These are phyloP conservation scores for Plasmodium relictum DNA, from an alignment of 169 alveolate species.

Conservation along the genomic window DNA sequence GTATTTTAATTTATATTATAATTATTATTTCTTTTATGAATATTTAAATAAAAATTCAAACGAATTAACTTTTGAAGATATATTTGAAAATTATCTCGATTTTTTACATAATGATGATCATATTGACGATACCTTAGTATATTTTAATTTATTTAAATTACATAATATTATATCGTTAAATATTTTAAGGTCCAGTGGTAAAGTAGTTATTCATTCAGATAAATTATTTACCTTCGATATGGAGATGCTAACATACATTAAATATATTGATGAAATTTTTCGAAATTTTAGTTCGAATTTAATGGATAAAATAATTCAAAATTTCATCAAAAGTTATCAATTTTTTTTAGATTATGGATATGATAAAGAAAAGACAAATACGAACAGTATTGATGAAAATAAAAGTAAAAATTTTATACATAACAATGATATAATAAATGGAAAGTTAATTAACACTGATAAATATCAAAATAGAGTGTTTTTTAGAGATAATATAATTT, in stretches of 20 bases:
- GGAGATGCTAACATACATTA: conserved; percentile 51
- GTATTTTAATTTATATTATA: conserved; percentile 55
- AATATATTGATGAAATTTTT: conserved; percentile 72
- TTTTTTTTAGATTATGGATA: conserved; percentile 69
- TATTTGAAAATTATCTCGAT: conserved; percentile 41
- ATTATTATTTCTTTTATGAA: conserved; percentile 68
- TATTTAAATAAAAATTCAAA: conserved; percentile 32
- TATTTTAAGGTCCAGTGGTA: conserved; percentile 63
- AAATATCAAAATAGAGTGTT: conserved; percentile 50
- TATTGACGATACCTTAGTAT: conserved; percentile 30
- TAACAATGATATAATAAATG: neutral
- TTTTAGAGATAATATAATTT: conserved; percentile 38
- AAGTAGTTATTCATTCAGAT: conserved; percentile 67
- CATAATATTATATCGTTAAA: conserved; percentile 62
- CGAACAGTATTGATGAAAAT: neutral
- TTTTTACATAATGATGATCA: conserved; percentile 39
- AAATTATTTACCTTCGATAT: conserved; percentile 68
- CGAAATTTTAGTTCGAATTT: conserved; percentile 52
- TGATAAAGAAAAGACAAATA: neutral
- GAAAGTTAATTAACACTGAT: neutral
- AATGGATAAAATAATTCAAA: conserved; percentile 67
- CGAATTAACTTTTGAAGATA: conserved; percentile 52
- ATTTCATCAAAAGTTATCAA: conserved; percentile 42
- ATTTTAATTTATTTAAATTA: conserved; percentile 43
- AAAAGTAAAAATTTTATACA: neutral